Conservation (phyloP, 441 rosid species). For the Biscutella laevigata region DNA sequence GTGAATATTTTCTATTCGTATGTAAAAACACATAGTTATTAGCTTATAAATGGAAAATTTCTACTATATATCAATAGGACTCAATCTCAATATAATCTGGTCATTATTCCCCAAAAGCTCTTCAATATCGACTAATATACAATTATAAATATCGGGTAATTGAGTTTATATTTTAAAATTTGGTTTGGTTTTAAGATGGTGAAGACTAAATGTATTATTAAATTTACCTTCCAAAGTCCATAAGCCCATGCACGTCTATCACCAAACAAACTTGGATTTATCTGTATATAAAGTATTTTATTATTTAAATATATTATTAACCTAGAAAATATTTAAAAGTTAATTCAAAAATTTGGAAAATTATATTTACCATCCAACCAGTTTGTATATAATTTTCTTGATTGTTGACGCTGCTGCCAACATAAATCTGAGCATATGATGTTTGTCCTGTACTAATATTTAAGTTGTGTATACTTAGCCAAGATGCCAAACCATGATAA, state of each 20-base stretch:
- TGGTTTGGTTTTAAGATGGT: background rate
- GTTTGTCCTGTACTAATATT: background rate
- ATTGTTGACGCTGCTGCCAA: background rate
- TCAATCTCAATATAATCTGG: too few relatives aligned
- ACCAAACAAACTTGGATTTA: slow-evolving; percentile 10
- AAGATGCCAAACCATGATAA: background rate
- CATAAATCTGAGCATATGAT: slow-evolving; percentile 5
- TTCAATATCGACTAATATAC: too few relatives aligned
- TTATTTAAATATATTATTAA: background rate
- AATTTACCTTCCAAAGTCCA: slow-evolving; percentile 9
- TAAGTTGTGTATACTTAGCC: background rate
- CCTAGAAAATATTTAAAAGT: background rate
- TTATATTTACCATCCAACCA: slow-evolving; percentile 14
- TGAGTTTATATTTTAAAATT: background rate
- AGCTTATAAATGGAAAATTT: too few relatives aligned
- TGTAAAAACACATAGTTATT: too few relatives aligned
- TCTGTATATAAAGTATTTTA: background rate
- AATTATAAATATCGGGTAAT: background rate
- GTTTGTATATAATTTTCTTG: background rate
- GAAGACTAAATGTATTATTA: too few relatives aligned
- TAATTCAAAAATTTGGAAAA: background rate
- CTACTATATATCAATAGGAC: too few relatives aligned
- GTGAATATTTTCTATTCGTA: too few relatives aligned
- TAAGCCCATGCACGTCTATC: slow-evolving; percentile 11
- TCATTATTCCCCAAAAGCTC: too few relatives aligned